These are phyloP conservation scores for Omphalotus guepiniiformis DNA, from an alignment of 768 basidiomycete genomes.

Conservation along the genomic window DNA sequence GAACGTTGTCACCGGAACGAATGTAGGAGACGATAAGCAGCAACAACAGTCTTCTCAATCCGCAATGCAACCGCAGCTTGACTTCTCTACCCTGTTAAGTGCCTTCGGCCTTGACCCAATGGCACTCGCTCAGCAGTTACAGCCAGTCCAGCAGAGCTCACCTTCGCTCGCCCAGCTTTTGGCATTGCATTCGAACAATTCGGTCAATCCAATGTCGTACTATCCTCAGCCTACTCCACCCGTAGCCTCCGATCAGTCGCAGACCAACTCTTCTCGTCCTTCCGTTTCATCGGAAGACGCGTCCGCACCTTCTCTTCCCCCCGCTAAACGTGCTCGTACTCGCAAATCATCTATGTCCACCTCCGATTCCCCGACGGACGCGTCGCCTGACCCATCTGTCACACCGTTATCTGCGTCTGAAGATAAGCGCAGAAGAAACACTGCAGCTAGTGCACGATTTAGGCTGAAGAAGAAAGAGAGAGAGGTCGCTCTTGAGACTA, in stretches of 20 bases:
- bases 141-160: conserved; percentile 26
- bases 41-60: conserved; percentile 29
- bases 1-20: conserved; percentile 51
- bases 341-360: conserved; percentile 44
- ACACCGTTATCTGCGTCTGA: conserved; percentile 54
- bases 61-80: conserved; percentile 23
- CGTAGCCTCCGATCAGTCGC: conserved; percentile 16
- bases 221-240: conserved; percentile 12
- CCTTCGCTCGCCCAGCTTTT: conserved; percentile 72
- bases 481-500: conserved; percentile 82
- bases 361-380: conserved; percentile 26
- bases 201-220: background rate
- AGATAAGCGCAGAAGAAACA: conserved; percentile 92
- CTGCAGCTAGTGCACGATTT: conserved; percentile 90
- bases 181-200: conserved; percentile 31
- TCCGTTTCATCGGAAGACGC: conserved; percentile 20
- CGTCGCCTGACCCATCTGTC: conserved; percentile 22
- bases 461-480: conserved; percentile 95
- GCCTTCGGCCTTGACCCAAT: conserved; percentile 41
- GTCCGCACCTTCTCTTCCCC: conserved; percentile 23
- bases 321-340: conserved; percentile 53
- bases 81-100: conserved; percentile 34
- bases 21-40: conserved; percentile 29
- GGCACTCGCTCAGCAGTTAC: conserved; percentile 24
- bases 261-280: conserved; percentile 15